Conservation (phyloP, 164 flowering plant species). For the Malania oleifera region DNA sequence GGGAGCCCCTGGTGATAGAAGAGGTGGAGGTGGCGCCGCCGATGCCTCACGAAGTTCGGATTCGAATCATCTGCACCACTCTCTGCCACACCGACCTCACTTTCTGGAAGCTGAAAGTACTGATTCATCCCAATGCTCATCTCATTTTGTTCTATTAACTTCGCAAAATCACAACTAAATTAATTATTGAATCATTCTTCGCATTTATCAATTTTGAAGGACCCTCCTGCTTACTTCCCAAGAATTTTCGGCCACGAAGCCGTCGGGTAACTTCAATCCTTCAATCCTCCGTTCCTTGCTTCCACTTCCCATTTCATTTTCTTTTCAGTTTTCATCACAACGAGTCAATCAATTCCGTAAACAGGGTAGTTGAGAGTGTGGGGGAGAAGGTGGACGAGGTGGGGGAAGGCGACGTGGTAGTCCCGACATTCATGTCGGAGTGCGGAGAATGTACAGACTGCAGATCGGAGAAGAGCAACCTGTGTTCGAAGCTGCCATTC, state of each 20-base stretch:
- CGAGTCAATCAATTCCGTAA: no score
- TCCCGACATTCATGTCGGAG: constrained; percentile 51
- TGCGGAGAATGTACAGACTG: constrained; percentile 60
- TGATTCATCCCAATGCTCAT: neutral
- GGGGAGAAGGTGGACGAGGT: constrained; percentile 50
- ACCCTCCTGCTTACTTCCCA: constrained; percentile 44
- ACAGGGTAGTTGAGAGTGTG: constrained; percentile 62
- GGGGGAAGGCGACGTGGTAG: constrained; percentile 44
- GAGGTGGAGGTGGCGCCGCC: constrained; percentile 65
- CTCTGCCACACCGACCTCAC: constrained; percentile 58
- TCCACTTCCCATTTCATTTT: no score
- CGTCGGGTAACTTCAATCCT: constrained; percentile 46
- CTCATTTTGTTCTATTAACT: no score
- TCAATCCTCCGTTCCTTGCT: no score
- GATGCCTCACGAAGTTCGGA: constrained; percentile 41
- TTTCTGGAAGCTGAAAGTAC: constrained; percentile 49
- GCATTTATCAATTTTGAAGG: constrained; percentile 22
- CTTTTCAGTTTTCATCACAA: no score
- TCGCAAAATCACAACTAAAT: no score
- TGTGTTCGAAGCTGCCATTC: constrained; percentile 53
- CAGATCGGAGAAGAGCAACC: constrained; percentile 48
- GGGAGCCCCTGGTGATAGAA: constrained; percentile 30
- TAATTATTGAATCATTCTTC: constrained; percentile 1
- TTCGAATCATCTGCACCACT: constrained; percentile 52
- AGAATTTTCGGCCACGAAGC: constrained; percentile 73